Evolutionary conservation across 129 eudicot genomes (phyloP).

Genomic region (Sambucus nigra): DNA sequence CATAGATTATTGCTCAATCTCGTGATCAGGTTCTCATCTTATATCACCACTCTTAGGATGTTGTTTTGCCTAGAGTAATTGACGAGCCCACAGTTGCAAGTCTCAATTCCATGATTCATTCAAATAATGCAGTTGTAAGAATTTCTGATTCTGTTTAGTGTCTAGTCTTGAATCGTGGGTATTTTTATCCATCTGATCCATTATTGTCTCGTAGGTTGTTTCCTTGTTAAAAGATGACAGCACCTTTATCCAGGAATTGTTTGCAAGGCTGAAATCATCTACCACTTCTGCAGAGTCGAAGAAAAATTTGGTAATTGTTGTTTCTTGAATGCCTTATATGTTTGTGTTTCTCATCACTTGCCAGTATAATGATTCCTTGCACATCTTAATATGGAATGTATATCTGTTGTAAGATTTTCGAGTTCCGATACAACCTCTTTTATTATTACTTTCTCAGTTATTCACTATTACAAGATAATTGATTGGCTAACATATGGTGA

Average conservation of each 20-base stretch:
- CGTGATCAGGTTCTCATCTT: constrained; percentile 5
- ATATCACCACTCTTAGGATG: constrained; percentile 47
- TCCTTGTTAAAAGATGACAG: constrained; percentile 75
- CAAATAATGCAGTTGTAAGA: constrained; percentile 81
- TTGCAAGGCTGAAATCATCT: constrained; percentile 64
- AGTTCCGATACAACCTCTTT: not conserved
- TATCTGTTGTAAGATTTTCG: not conserved
- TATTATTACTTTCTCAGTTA: not conserved
- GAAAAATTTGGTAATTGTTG: constrained; percentile 55
- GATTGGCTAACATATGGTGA: too few species aligned
- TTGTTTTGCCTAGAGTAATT: constrained; percentile 62
- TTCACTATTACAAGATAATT: not conserved
- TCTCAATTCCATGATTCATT: constrained; percentile 72
- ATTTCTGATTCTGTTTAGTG: constrained; percentile 10
- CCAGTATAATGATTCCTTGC: not conserved
- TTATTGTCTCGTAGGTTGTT: constrained; percentile 47
- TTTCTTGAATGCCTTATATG: constrained; percentile 4
- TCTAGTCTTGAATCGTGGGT: not conserved
- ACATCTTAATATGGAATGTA: not conserved
- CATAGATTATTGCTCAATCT: not conserved
- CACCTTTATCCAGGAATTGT: constrained; percentile 70
- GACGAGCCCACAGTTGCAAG: constrained; percentile 71
- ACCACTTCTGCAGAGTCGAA: constrained; percentile 45
- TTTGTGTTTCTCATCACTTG: constrained; percentile 5
- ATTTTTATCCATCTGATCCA: not conserved